Base-by-base conservation (phyloP, 2,329 filamentous ascomycete species). In the Penicillium expansum region DNA sequence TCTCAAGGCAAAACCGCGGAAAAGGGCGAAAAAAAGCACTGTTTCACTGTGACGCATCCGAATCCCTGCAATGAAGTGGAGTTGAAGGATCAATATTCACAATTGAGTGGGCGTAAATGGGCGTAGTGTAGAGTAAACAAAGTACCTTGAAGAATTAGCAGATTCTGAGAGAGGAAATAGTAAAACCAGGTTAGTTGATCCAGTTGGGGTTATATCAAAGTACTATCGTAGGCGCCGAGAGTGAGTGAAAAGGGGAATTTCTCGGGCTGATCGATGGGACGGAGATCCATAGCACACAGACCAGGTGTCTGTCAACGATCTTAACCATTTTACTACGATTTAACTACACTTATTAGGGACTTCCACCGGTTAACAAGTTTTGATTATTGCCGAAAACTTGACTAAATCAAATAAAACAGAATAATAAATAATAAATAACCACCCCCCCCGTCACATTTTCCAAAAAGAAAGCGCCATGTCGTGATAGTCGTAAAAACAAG, bases 1-100 rank as follows among this genome's bases (percentile, higher is more conserved):
- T 51, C 48, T 56, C 33, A n/a, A 33, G 13, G 9, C 18, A 42
- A 62, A 35, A 59, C 44, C 29, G 57, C n/a, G 33, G 42, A 47
- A 52, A 52, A 60, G 44, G 35, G 57, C 29, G 35, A 45, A 52
- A 52, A 55, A 57, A 52, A n/a, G 54, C 32, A 20, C 44, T 47
- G 57, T 64, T 60, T 66, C 58, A 61, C 55, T 48, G 56, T 60
- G 58, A 52, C 57, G 57, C 51, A 63, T 39, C 55, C 49, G 30
- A 52, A 64, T 52, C 64, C 62, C 59, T 66, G 62, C 62, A 63
- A 54, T n/a, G 45, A 51, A 60, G 63, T 61, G 58, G 62, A 55
- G 56, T 59, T 35, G 30, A 37, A 32, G 45, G 45, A 18, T 18
- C 24, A 50, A 51, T 55, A 30, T 43, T 43, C 38, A 49, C 11